phyloP scores from a whole-genome alignment of 23 red algal species.

The Gracilaria caudata region DNA sequence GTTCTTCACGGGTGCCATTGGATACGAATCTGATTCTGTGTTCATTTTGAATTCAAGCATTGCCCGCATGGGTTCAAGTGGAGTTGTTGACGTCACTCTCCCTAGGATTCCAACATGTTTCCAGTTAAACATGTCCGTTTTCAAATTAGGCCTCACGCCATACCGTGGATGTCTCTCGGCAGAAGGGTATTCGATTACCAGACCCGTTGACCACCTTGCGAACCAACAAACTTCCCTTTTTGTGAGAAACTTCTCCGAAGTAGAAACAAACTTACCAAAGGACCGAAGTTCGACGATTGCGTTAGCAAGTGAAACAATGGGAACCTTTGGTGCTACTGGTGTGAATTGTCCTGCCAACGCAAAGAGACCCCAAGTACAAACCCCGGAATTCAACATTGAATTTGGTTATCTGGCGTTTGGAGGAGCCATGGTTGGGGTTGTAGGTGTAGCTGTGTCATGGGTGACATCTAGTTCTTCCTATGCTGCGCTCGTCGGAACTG shows the following conservation, averaged over 20 bases:
- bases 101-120: constrained; percentile 34
- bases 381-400: constrained; percentile 35
- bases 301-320: not conserved
- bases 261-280: constrained; percentile 31
- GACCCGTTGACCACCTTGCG: not conserved
- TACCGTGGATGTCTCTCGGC: constrained; percentile 57
- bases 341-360: constrained; percentile 51
- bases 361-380: constrained; percentile 16
- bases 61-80: not conserved
- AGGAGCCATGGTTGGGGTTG: constrained; percentile 29
- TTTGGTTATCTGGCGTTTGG: constrained; percentile 52
- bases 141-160: constrained; percentile 23
- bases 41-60: constrained; percentile 42
- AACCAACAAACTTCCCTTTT: not conserved
- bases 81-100: not conserved
- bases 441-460: constrained; percentile 35
- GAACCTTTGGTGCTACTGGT: constrained; percentile 40
- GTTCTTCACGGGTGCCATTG: constrained; percentile 35
- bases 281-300: constrained; percentile 61
- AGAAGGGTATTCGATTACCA: constrained; percentile 29
- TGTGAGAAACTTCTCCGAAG: constrained; percentile 26
- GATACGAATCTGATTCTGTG: constrained; percentile 27
- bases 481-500: constrained; percentile 3
- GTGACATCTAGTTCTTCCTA: constrained; percentile 50
- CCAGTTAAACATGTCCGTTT: constrained; percentile 42